phyloP scores from a whole-genome alignment of 495 filamentous ascomycete species.

The Penicillium lividum region DNA sequence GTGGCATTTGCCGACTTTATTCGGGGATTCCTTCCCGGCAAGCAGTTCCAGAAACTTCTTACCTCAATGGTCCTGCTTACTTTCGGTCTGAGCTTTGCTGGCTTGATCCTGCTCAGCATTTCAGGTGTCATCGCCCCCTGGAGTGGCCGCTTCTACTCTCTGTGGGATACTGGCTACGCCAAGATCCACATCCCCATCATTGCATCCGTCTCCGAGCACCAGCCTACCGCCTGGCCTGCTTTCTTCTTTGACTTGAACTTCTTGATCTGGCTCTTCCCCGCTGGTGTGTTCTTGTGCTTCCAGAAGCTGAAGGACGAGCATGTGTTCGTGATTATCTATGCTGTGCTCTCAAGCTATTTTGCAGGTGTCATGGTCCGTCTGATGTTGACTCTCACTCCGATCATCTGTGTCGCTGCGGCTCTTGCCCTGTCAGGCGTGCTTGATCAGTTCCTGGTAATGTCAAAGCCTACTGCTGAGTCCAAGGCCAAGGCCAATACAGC shows the following conservation, averaged over 20 bases:
- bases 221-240: slow-evolving; percentile 99
- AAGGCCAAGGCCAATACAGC: slow-evolving; percentile 49
- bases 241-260: slow-evolving; percentile 99
- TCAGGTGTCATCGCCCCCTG: slow-evolving; percentile 93
- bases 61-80: slow-evolving; percentile 77
- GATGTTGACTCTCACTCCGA: slow-evolving; percentile 95
- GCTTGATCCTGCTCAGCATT: slow-evolving; percentile 78
- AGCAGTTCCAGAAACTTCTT: slow-evolving; percentile 87
- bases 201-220: slow-evolving; percentile 98
- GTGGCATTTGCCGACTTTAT: slow-evolving; percentile 92
- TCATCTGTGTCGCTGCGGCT: slow-evolving; percentile 93
- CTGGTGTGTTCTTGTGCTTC: slow-evolving; percentile 98
- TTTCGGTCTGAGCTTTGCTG: slow-evolving; percentile 70
- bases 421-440: slow-evolving; percentile 86
- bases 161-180: slow-evolving; percentile 98
- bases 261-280: slow-evolving; percentile 98
- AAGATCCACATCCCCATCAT: slow-evolving; percentile 99
- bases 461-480: slow-evolving; percentile 49
- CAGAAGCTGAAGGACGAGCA: slow-evolving; percentile 91
- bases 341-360: slow-evolving; percentile 94
- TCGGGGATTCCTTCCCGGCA: slow-evolving; percentile 80
- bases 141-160: slow-evolving; percentile 98
- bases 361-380: slow-evolving; percentile 99
- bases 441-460: slow-evolving; percentile 74
- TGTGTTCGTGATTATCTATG: slow-evolving; percentile 97